Conservation (phyloP, 805 yeast genomes). For the Candida multigemmis region DNA sequence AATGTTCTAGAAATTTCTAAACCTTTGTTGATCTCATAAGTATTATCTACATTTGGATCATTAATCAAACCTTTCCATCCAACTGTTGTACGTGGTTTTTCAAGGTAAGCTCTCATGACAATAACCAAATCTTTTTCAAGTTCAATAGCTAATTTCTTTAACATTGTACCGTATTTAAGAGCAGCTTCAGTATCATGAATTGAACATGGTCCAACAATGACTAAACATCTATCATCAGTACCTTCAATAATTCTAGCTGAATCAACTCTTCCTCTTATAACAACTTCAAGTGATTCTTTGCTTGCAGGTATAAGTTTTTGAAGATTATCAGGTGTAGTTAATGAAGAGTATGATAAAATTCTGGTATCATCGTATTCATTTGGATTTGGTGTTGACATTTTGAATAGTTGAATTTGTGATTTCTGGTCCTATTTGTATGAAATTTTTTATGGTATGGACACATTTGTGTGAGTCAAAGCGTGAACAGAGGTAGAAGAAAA, state of each 20-base stretch:
- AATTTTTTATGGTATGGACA: no score
- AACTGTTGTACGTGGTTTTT: slow-evolving; percentile 96
- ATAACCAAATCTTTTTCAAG: slow-evolving; percentile 70
- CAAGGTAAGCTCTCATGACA: slow-evolving; percentile 96
- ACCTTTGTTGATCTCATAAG: slow-evolving; percentile 93
- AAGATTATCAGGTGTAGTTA: slow-evolving; percentile 88
- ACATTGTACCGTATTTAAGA: slow-evolving; percentile 69
- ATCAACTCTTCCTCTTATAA: slow-evolving; percentile 67
- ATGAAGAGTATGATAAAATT: slow-evolving; percentile 85
- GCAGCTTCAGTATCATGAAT: slow-evolving; percentile 94
- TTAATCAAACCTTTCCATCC: slow-evolving; percentile 99
- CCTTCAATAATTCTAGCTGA: slow-evolving; percentile 70
- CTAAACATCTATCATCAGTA: slow-evolving; percentile 75
- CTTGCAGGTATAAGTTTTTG: slow-evolving; percentile 79
- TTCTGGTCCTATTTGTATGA: no score
- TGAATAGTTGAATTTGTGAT: no score
- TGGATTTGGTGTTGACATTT: slow-evolving; percentile 48
- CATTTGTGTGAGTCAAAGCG: no score
- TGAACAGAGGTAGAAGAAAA: no score
- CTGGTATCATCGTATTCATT: slow-evolving; percentile 70
- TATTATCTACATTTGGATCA: slow-evolving; percentile 91
- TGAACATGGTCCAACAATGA: slow-evolving; percentile 96
- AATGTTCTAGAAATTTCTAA: slow-evolving; percentile 79
- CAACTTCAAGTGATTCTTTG: slow-evolving; percentile 48
- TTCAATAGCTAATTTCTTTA: slow-evolving; percentile 49